A percentile compares a stretch with the other conserved stretches of the same genome.
phyloP scores from a whole-genome alignment of 106 monocot genomes.

The Platanthera zijinensis region DNA sequence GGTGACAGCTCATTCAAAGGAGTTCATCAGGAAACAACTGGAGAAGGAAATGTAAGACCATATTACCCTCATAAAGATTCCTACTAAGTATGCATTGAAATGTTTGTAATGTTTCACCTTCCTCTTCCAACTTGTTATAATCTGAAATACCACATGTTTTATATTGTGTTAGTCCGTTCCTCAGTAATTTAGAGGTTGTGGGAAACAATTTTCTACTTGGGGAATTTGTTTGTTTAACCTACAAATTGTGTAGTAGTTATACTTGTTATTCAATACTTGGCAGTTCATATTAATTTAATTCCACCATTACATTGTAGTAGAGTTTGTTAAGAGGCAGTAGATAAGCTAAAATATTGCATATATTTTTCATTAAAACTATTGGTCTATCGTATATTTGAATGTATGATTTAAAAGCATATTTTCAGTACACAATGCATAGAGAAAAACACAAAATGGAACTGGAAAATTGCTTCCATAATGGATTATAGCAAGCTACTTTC shows the following conservation, averaged over 20 bases:
- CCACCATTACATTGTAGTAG: background rate
- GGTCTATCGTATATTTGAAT: background rate
- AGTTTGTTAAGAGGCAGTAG: background rate
- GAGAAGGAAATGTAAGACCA: conserved; percentile 92
- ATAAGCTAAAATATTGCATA: background rate
- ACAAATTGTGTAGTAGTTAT: background rate
- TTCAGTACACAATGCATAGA: background rate
- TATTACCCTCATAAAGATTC: background rate
- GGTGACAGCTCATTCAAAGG: conserved; percentile 92
- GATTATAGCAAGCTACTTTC: background rate
- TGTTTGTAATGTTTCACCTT: background rate
- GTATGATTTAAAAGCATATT: background rate
- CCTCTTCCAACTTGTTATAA: background rate
- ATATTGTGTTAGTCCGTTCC: background rate
- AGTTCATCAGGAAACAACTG: conserved; percentile 90
- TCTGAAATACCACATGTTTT: background rate
- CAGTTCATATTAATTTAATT: background rate
- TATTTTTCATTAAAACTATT: too few relatives aligned
- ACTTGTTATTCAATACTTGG: background rate
- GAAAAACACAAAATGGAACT: background rate
- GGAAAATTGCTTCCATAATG: background rate
- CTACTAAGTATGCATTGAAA: background rate
- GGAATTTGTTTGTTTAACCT: background rate
- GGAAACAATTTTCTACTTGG: background rate
- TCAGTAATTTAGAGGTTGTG: background rate